Evolutionary conservation across 352 stramenopile genomes (phyloP).

Genomic region (Pythium dissimile): DNA sequence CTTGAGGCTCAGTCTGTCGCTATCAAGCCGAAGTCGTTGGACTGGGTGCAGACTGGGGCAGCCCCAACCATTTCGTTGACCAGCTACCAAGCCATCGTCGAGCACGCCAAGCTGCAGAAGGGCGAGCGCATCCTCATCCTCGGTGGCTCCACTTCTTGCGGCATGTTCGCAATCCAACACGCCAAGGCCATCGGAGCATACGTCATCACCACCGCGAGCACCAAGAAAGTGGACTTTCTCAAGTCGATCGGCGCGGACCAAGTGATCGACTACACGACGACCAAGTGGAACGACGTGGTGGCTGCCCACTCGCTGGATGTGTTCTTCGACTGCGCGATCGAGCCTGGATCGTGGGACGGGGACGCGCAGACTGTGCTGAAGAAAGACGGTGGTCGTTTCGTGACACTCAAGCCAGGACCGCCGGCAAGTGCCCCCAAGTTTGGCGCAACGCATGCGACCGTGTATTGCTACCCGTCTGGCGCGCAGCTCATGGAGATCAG

Average conservation of each 20-base stretch:
- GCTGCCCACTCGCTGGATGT: conserved; percentile 13
- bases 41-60: conserved; percentile 27
- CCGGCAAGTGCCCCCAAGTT: conserved; percentile 44
- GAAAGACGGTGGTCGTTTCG: conserved; percentile 33
- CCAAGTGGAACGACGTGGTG: conserved; percentile 34
- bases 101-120: conserved; percentile 10
- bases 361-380: conserved; percentile 30
- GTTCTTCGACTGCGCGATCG: conserved; percentile 19
- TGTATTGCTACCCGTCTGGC: conserved; percentile 14
- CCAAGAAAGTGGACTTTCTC: conserved; percentile 28
- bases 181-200: conserved; percentile 6
- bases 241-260: conserved; percentile 33
- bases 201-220: conserved; percentile 28
- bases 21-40: conserved; percentile 31
- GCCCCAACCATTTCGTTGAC: conserved; percentile 23
- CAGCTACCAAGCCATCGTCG: conserved; percentile 29
- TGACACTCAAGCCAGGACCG: conserved; percentile 24
- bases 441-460: conserved; percentile 27
- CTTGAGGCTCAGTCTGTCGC: conserved; percentile 24
- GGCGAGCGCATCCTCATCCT: conserved; percentile 25
- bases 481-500: conserved; percentile 31
- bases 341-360: conserved; percentile 27
- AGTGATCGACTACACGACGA: conserved; percentile 40
- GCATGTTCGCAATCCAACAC: conserved; percentile 24
- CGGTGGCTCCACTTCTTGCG: conserved; percentile 29